phyloP scores from a whole-genome alignment of 2,329 filamentous ascomycete genomes.

The Cytospora chrysosperma region DNA sequence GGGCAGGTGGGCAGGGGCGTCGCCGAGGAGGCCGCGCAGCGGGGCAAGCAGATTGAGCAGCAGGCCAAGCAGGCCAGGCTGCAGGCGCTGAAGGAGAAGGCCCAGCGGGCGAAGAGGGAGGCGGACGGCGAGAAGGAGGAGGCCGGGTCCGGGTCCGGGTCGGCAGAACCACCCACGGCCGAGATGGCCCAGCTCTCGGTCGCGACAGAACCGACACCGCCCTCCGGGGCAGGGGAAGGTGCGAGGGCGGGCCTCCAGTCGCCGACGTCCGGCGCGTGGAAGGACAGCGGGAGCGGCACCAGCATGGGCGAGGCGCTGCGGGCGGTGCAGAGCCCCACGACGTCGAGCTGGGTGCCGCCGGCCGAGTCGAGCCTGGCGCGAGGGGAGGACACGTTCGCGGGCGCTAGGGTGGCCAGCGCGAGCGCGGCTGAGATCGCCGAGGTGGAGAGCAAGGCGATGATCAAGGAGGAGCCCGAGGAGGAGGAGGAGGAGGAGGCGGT shows the following conservation, averaged over 20 bases:
- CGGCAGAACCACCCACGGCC: conserved; percentile 15
- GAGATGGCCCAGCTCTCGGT: conserved; percentile 23
- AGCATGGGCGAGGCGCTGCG: conserved; percentile 29
- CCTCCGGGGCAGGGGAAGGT: conserved; percentile 3
- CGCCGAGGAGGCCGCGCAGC: conserved; percentile 64
- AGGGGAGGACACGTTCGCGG: conserved; percentile 30
- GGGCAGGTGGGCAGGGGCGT: conserved; percentile 49
- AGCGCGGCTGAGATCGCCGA: conserved; percentile 40
- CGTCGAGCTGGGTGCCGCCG: conserved; percentile 40
- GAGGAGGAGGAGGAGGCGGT: conserved; percentile 39
- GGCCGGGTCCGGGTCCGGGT: not conserved
- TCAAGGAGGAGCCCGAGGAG: conserved; percentile 40
- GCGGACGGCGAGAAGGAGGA: conserved; percentile 22
- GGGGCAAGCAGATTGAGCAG: conserved; percentile 63
- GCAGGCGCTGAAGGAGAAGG: conserved; percentile 54
- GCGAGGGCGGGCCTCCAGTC: conserved; percentile 40
- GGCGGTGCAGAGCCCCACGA: conserved; percentile 42
- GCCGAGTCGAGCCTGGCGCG: conserved; percentile 25
- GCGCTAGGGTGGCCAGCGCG: conserved; percentile 35
- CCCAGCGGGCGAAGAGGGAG: conserved; percentile 30
- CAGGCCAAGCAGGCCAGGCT: conserved; percentile 62
- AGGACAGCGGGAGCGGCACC: conserved; percentile 27
- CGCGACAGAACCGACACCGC: conserved; percentile 3
- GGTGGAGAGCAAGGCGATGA: conserved; percentile 40
- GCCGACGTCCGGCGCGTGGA: conserved; percentile 46